Evolutionary conservation across 2,329 filamentous ascomycete genomes (phyloP).

Genomic region (Fusarium secorum): DNA sequence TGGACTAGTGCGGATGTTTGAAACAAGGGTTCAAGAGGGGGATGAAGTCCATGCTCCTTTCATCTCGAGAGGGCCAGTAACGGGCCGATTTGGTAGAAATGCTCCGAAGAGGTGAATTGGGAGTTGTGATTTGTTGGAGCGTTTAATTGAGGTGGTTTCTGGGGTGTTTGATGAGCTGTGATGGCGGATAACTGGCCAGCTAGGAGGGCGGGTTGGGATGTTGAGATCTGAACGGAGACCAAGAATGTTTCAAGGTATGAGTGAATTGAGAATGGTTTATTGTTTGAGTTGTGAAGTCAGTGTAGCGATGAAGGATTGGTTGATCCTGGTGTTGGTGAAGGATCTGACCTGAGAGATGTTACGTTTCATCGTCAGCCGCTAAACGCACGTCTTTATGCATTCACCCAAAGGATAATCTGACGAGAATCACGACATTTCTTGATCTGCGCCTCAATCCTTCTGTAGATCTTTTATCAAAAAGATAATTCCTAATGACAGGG

Average conservation of each 20-base stretch:
- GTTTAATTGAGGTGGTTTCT: neutral
- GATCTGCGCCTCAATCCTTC: constrained; percentile 1
- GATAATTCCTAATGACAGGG: neutral
- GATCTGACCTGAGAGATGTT: constrained; percentile 8
- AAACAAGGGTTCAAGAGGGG: constrained; percentile 19
- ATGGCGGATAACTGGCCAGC: neutral
- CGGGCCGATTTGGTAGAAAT: constrained; percentile 6
- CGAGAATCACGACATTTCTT: neutral
- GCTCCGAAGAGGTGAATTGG: neutral
- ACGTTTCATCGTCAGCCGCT: constrained; percentile 15
- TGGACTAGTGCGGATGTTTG: constrained; percentile 15
- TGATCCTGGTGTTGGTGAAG: neutral
- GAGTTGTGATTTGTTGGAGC: neutral
- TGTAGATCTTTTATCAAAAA: neutral
- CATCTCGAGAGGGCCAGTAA: constrained; percentile 24
- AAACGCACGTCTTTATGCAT: constrained; percentile 22
- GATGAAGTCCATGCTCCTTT: constrained; percentile 29
- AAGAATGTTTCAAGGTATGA: neutral
- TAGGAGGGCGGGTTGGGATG: rapidly evolving
- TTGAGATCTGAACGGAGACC: neutral
- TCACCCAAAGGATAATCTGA: neutral
- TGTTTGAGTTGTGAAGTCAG: neutral
- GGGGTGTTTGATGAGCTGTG: neutral
- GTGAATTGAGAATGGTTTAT: rapidly evolving
- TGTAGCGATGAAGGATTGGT: neutral